A percentile compares a stretch with the other conserved stretches of the same genome.
These are phyloP conservation scores for Podospora sp. DNA, from an alignment of 495 filamentous ascomycete species.

Conservation along the genomic window DNA sequence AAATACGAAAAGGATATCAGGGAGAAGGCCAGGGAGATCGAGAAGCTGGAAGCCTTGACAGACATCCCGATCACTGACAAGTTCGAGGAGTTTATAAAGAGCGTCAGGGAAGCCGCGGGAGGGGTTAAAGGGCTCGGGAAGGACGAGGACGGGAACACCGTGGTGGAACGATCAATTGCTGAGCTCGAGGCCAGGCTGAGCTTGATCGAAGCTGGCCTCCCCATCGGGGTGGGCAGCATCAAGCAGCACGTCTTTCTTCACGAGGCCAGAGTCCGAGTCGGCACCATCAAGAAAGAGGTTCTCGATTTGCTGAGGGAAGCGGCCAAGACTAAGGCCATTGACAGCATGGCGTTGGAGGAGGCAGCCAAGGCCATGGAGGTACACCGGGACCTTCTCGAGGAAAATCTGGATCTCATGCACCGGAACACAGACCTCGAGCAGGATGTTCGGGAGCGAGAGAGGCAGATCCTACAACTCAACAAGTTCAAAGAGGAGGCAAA, in stretches of 20 bases:
- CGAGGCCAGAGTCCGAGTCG: too few relatives aligned
- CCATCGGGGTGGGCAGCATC: too few relatives aligned
- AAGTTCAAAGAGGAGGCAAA: background rate
- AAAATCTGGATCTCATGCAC: background rate
- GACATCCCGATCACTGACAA: background rate
- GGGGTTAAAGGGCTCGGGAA: background rate
- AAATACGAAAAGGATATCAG: background rate
- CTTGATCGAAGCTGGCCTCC: too few relatives aligned
- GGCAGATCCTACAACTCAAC: background rate
- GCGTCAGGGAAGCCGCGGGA: background rate
- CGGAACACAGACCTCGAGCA: background rate
- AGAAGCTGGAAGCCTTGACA: background rate
- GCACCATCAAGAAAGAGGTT: background rate
- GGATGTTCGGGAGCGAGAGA: background rate
- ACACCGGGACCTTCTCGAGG: background rate
- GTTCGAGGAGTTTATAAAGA: background rate
- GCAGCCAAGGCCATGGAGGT: background rate
- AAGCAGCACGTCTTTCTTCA: too few relatives aligned
- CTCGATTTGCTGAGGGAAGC: background rate
- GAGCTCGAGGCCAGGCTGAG: background rate
- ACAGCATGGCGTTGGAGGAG: background rate
- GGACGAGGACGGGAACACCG: background rate
- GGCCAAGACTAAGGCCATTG: background rate
- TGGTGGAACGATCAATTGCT: background rate
- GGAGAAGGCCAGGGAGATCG: background rate